These are phyloP conservation scores for Sporothrix euskadiensis DNA, from an alignment of 2,329 filamentous ascomycete species.

Conservation along the genomic window DNA sequence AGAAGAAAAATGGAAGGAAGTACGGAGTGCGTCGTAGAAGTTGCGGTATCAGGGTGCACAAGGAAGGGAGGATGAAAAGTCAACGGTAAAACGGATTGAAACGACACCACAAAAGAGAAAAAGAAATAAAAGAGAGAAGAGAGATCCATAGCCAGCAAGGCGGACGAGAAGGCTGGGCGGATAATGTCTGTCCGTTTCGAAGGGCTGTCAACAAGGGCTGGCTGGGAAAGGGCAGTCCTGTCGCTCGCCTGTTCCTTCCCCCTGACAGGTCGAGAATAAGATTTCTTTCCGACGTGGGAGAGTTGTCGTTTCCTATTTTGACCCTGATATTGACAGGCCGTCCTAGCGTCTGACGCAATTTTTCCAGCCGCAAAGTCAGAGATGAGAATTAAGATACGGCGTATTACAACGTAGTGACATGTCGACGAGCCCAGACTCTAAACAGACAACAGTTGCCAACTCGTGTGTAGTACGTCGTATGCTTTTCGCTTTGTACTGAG, in stretches of 20 bases:
- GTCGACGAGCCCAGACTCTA: background rate
- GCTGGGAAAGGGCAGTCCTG: background rate
- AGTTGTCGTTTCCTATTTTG: background rate
- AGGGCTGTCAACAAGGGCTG: background rate
- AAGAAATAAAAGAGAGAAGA: too few relatives aligned
- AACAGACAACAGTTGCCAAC: background rate
- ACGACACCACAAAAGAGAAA: too few relatives aligned
- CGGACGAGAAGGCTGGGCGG: background rate
- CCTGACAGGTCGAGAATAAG: background rate
- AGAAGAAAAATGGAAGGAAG: background rate
- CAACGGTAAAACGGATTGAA: background rate
- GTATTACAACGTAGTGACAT: background rate
- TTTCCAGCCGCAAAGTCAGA: slow-evolving; percentile 14
- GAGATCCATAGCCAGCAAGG: background rate
- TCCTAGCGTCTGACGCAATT: slow-evolving; percentile 32
- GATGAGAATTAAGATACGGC: background rate
- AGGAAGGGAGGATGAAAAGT: background rate
- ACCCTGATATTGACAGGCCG: slow-evolving; percentile 5
- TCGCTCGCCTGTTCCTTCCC: slow-evolving; percentile 14
- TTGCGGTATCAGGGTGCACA: background rate
- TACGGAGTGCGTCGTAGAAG: background rate
- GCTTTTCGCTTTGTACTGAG: too few relatives aligned
- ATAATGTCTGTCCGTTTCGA: background rate
- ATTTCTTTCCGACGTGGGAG: slow-evolving; percentile 2
- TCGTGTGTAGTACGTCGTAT: background rate